Evolutionary conservation across 2,329 filamentous ascomycete species (phyloP), one percentile per base, ranked within the genome.

Genomic region (Fusarium burgessii): DNA sequence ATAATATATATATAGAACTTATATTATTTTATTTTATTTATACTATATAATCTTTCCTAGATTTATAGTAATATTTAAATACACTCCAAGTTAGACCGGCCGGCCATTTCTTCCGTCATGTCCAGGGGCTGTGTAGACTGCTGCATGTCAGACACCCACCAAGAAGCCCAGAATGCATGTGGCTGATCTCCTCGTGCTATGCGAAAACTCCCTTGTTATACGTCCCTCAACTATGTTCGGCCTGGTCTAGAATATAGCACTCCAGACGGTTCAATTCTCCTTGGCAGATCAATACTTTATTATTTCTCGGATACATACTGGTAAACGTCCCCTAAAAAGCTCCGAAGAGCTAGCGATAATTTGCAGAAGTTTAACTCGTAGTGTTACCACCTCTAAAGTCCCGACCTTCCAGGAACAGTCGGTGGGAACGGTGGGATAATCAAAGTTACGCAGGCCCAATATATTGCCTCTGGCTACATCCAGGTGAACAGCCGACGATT

Each of bases 201-300:
- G 56, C 55, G 63, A 52, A 62, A 50, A 49, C 62, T 56, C 15
- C 27, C 17, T 54, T 47, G 42, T n/a, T 20, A 46, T 64, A 29
- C 46, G 17, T 33, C 29, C 33, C 32, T 23, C 40, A 20, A 27
- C 36, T 27, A n/a, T 43, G 17, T 40, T 20, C 15, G 33, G 32
- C 42, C 25, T 42, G 18, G 23, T 32, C 18, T 13, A n/a, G 32
- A 50, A 18, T 35, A 40, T 54, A 18, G 32, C 33, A 62, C 57
- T 27, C 25, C 20, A 54, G 49, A 43, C 36, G n/a, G 40, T 38
- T 45, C 45, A n/a, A 58, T 58, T 51, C 20, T 49, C 36, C 40
- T 41, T 40, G 42, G 58, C 59, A 29, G 46, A 47, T 33, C 41
- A 55, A 18, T 46, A 50, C 29, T 45, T 38, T 46, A 29, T 29